Evolutionary conservation across 345 rosid genomes (phyloP), one percentile per base, ranked within the genome.

Genomic region (Linum tenue): DNA sequence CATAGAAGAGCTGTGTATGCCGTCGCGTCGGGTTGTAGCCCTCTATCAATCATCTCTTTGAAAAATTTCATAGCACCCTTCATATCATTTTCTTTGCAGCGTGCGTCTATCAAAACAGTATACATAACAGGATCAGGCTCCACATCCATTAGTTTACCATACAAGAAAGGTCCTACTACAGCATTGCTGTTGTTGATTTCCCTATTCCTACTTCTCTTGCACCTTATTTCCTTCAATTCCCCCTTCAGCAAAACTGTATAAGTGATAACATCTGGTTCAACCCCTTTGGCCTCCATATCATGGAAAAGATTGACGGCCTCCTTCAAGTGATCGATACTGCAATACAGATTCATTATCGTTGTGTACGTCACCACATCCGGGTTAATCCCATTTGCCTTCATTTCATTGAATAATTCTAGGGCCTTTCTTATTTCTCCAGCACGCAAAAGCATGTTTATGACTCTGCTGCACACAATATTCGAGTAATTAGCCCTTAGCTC

Each of bases 291-390:
- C 72, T 84, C 81, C 89, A 89, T 86, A 64, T 75, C 78, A 55
- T 53, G 56, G 44, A 86, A 80, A 73, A 88, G 79, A 77, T 58
- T 35, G 64, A 14, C 39, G 15, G 84, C 90, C 69, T 80, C 78
- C 42, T 14, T 72, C 67, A 84, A 69, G 74, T 67, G 50, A 59
- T 82, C 77, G 15, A 60, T 35, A 68, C 72, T 83, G 63, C 88
- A 89, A 69, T 84, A 89, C 12, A 84, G 75, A 59, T 75, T 63
- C 60, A 87, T 87, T 92, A 91, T 85, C 35, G 71, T 80, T 1
- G 86, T 89, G 78, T 83, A 89, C 5, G 80, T 77, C 71, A 73
- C 55, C 43, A 85, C 51, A 77, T 84, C 79, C 17, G 86, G 31
- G 31, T 22, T 22, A 22, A 22, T 22, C 31, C 91, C 57, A 60